Base-by-base conservation (phyloP, 805 yeast genomes). In the Candida rishiriensis region DNA sequence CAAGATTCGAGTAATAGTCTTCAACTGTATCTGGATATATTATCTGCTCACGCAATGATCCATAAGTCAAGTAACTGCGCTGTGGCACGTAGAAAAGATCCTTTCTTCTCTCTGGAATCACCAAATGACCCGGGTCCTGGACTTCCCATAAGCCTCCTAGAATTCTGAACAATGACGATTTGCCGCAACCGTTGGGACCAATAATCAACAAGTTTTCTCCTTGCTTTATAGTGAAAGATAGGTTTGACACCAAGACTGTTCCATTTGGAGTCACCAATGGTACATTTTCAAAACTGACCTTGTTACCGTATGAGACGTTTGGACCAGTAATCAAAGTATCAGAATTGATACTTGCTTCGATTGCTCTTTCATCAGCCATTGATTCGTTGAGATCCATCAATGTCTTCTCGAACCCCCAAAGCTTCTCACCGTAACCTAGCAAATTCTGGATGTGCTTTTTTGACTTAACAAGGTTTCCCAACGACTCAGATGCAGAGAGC, bases 151-250 rank as follows among this genome's bases (percentile, higher is more conserved):
- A 71, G 0, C 97, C 97, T 43, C 97, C 97, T 38, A 90, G 73
- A 56, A 90, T 78, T 59, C 98, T 77, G 64, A 90, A 90, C 45
- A 90, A 69, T 0, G 97, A 90, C 0, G 97, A 89, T 66, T 90
- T 90, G 26, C 98, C 98, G 50, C 96, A 86, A 1, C 98, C 98
- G 59, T 90, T 90, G 12, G 97, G 97, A 0, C 98, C 98, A 10
- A 91, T 89, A 60, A 90, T 89, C 42, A 90, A 72, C 40, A 90
- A 70, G 64, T 90, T 93, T 41, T 89, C 83, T 31, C 97, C 97
- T 30, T 79, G 84, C 49, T 83, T 77, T 42, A 90, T 77, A 40
- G 82, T 75, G 63, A 90, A 89, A 26, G 78, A 71, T 54, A 90
- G 71, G 33, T 78, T 75, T 36, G 77, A 71, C 17, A 86, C 82